phyloP scores from a whole-genome alignment of 2,329 filamentous ascomycete species.

The Blumeria graminis region DNA sequence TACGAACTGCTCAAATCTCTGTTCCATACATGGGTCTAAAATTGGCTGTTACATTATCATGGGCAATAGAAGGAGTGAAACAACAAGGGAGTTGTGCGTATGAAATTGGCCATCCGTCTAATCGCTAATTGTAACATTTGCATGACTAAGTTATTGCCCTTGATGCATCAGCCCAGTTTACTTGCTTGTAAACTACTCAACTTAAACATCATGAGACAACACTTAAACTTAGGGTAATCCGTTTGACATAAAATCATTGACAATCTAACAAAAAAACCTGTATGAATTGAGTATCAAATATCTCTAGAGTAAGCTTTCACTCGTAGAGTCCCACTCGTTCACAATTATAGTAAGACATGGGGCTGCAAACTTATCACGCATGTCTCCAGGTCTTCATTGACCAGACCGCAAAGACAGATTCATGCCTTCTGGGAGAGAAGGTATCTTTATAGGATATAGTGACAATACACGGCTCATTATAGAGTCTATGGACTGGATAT shows the following conservation, averaged over 20 bases:
- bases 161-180: too few relatives aligned
- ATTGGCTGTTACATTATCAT: too few relatives aligned
- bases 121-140: too few relatives aligned
- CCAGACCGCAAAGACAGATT: background rate
- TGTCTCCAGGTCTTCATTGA: background rate
- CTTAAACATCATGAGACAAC: too few relatives aligned
- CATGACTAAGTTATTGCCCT: too few relatives aligned
- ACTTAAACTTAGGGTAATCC: too few relatives aligned
- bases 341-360: background rate
- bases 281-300: background rate
- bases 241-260: background rate
- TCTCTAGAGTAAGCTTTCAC: background rate
- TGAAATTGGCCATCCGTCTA: too few relatives aligned
- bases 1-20: too few relatives aligned
- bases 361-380: background rate
- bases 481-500: background rate
- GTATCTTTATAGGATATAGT: background rate
- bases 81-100: too few relatives aligned
- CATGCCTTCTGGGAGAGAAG: conserved; percentile 1
- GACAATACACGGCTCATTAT: background rate
- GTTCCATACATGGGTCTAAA: too few relatives aligned
- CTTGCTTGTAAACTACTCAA: too few relatives aligned
- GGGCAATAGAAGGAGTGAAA: too few relatives aligned
- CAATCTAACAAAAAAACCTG: background rate
- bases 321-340: background rate